Conservation (phyloP, 257 asterid species). For the Petunia axillaris region DNA sequence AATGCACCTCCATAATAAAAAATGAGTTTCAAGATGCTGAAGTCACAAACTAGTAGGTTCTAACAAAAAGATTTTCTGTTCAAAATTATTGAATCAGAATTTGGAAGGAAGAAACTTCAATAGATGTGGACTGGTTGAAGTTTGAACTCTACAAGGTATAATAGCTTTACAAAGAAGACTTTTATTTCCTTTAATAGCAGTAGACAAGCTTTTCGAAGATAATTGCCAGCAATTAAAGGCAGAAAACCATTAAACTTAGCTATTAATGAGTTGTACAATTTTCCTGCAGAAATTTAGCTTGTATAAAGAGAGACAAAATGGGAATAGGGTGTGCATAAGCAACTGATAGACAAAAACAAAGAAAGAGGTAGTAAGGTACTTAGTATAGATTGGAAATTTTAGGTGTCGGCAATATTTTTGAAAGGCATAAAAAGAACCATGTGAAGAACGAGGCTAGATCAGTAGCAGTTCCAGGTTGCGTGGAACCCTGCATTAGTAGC, state of each 20-base stretch:
- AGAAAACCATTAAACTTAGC: neutral
- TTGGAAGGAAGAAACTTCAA: slow-evolving; percentile 11
- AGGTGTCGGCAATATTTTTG: neutral
- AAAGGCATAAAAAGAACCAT: neutral
- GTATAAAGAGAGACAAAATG: neutral
- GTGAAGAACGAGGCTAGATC: slow-evolving; percentile 12
- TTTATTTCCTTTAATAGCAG: neutral
- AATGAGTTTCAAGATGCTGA: neutral
- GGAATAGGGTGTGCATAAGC: neutral
- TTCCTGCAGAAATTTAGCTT: neutral
- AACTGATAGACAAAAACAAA: neutral
- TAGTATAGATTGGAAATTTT: neutral
- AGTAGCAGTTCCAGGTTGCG: neutral
- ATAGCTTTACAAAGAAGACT: slow-evolving; percentile 4
- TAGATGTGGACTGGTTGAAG: neutral
- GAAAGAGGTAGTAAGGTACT: neutral
- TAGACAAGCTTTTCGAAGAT: neutral
- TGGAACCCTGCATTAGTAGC: neutral
- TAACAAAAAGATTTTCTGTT: neutral
- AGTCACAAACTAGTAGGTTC: neutral
- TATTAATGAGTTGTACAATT: neutral
- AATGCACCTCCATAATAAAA: slow-evolving; percentile 17
- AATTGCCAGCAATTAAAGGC: neutral
- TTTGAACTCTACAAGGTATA: neutral
- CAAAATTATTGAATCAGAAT: neutral